Evolutionary conservation across 345 rosid genomes (phyloP), one percentile per base, ranked within the genome.

Genomic region (Xanthoceras sorbifolium): DNA sequence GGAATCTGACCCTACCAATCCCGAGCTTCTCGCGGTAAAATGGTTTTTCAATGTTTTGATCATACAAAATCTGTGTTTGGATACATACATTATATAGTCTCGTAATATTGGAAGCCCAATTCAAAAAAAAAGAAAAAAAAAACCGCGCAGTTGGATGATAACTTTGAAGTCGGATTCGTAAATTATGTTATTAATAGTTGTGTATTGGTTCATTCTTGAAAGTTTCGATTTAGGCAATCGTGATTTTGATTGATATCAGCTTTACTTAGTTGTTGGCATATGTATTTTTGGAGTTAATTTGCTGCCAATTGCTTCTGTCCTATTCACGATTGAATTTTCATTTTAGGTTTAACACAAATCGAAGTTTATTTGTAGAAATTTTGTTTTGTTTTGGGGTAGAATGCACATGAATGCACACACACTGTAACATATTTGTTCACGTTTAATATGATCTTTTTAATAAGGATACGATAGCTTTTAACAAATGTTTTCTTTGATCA

Each of bases 1-100:
- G n/a, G 79, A 72, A 67, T 85, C 89, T 55, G 98, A 95, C 63
- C 88, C 93, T 6, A 77, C 86, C 79, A 83, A 95, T 79, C 73
- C 80, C 50, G 97, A 95, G 64, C 90, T 95, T 61, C 87, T 90
- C 76, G 86, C 91, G 74, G 99, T 93, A 87, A 42, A 25, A 36
- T 23, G 15, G 1, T 42, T 17, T 38, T 34, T 64, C 44, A 38
- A 31, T 69, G 44, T 59, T 26, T 5, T 67, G 7, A 83, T 23
- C 3, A 38, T 6, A 62, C 38, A 62, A 18, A 10, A 61, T 54
- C 23, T 23, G 6, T 40, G 59, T 22, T 54, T 54, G 22, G 23
- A 57, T 57, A 22, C 61, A 5, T 22, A n/a, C n/a, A n/a, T n/a
- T n/a, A n/a, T 23, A 55, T 55, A 1, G 23, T 55, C 26, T 55